A percentile compares a stretch with the other conserved stretches of the same genome.
Conservation (phyloP, 2,329 filamentous ascomycete species). For the Aspergillus calidoustus region DNA sequence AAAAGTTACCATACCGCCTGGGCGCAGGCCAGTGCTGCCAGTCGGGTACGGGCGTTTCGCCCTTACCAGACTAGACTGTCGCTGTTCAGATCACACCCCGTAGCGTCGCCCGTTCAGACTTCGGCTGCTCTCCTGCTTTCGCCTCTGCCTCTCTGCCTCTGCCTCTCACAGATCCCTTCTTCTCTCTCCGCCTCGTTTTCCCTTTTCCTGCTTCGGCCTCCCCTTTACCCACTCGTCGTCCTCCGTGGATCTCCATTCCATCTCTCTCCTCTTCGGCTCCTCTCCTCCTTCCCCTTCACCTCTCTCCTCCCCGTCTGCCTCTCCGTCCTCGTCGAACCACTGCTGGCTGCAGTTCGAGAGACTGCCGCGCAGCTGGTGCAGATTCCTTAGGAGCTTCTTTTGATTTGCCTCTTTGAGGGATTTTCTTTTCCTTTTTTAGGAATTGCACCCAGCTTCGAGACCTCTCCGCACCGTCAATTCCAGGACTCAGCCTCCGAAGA, state of each 20-base stretch:
- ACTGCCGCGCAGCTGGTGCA: constrained; percentile 37
- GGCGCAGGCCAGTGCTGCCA: background rate
- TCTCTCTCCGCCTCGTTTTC: constrained; percentile 27
- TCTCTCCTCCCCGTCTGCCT: constrained; percentile 25
- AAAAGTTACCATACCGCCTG: constrained; percentile 4
- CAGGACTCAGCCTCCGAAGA: constrained; percentile 1
- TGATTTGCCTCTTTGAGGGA: constrained; percentile 1
- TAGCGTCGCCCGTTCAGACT: constrained; percentile 8
- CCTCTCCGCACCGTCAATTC: constrained; percentile 11
- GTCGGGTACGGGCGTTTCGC: constrained; percentile 6
- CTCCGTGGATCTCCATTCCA: constrained; percentile 21
- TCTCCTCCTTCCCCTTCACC: constrained; percentile 27
- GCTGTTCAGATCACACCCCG: background rate
- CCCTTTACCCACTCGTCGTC: constrained; percentile 22
- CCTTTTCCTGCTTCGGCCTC: constrained; percentile 22
- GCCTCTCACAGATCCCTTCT: constrained; percentile 18
- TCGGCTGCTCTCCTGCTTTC: constrained; percentile 26
- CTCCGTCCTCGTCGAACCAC: constrained; percentile 22
- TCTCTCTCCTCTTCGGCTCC: constrained; percentile 25
- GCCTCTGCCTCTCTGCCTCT: constrained; percentile 28
- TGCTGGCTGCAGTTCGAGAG: constrained; percentile 37
- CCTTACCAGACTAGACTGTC: constrained; percentile 3
- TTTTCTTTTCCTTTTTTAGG: constrained; percentile 14
- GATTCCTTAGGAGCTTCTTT: constrained; percentile 22
- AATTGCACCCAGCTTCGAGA: constrained; percentile 5